A percentile compares a stretch with the other conserved stretches of the same genome.
Conservation (phyloP, 805 yeast species). For the Candida xiaguanensis region DNA sequence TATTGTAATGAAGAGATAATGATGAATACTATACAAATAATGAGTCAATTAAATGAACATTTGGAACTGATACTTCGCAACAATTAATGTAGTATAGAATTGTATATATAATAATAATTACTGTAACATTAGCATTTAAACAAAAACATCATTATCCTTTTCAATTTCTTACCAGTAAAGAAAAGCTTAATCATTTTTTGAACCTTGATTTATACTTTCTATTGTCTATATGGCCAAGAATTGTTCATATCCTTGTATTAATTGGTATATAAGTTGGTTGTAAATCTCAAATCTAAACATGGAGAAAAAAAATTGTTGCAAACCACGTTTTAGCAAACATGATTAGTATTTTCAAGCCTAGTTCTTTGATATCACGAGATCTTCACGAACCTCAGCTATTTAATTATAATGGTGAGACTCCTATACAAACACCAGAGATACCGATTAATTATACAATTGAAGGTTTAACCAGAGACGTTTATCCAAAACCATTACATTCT, state of each 20-base stretch:
- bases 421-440: slow-evolving; percentile 15
- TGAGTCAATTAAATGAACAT: slow-evolving; percentile 4
- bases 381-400: background rate
- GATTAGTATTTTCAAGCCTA: slow-evolving; percentile 9
- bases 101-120: background rate
- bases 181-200: too few species aligned
- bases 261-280: too few species aligned
- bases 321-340: slow-evolving; percentile 6
- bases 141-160: too few species aligned
- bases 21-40: slow-evolving; percentile 2
- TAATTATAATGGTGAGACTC: slow-evolving; percentile 4
- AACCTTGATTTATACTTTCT: too few species aligned
- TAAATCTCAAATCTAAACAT: too few species aligned
- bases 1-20: slow-evolving; percentile 7
- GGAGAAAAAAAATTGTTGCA: slow-evolving; percentile 2
- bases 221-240: too few species aligned
- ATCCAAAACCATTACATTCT: slow-evolving; percentile 51
- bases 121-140: too few species aligned
- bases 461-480: slow-evolving; percentile 31
- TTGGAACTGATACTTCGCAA: slow-evolving; percentile 3
- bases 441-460: slow-evolving; percentile 23
- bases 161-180: too few species aligned
- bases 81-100: background rate
- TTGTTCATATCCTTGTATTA: too few species aligned
- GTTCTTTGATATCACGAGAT: slow-evolving; percentile 15